Base-by-base conservation (phyloP, 257 asterid genomes). In the Plantago ovata region DNA sequence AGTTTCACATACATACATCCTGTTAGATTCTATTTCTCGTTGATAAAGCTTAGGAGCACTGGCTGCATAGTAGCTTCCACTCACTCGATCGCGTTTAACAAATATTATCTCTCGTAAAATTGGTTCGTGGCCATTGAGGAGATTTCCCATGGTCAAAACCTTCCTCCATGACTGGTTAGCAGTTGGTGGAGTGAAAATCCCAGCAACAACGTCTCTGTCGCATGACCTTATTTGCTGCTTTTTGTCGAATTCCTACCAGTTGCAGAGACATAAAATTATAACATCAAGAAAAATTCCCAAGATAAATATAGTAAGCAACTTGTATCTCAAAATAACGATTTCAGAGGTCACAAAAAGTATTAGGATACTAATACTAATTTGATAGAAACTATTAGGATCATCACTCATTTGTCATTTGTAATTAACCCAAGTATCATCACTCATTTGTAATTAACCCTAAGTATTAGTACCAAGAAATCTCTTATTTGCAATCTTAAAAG, bases 121-220 rank as follows among this genome's bases (percentile, higher is more conserved):
- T 3, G 98, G 98, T 64, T 92, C 98, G n/a, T 87, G 92, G 56
- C 98, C 96, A 28, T 87, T 87, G 20, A 92, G 88, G 47, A 92
- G 95, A 77, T 92, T 91, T 47, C 98, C 98, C 98, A 92, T 77
- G 80, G 94, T 87, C 76, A 87, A 70, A 18, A 75, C 96, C 72
- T 83, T 87, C 73, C 96, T 87, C 95, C 96, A 87, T 18, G 95
- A 85, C 87, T 92, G 97, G 78, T 82, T 85, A 6, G 91, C 91
- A n/a, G 95, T 84, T 36, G 95, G 95, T 13, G 87, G 86, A 66
- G 80, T 56, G 70, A 93, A 93, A 91, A 93, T 85, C 72, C 71
- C 63, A 10, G 85, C 67, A n/a, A 93, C 71, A 36, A 75, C 67
- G 33, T 82, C 81, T 66, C 95, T 78, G 60, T 89, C 98, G 0